These are phyloP conservation scores for Solanum sitiens DNA, from an alignment of 257 asterid genomes.

Conservation along the genomic window DNA sequence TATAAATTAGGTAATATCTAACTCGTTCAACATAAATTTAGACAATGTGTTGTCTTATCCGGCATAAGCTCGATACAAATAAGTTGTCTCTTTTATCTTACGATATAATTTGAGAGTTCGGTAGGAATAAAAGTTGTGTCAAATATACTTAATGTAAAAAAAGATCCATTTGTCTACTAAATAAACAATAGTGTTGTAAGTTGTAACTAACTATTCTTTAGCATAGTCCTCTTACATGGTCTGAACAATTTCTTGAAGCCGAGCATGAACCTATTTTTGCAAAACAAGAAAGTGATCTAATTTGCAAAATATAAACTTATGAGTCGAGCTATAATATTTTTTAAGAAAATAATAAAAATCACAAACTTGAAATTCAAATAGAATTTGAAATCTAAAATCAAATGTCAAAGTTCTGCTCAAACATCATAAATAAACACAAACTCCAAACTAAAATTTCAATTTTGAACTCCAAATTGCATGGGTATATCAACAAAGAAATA, in stretches of 20 bases:
- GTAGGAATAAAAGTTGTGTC: neutral
- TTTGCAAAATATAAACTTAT: too few species aligned
- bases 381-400: neutral
- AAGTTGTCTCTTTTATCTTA: neutral
- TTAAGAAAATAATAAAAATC: neutral
- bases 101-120: neutral
- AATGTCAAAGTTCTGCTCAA: neutral
- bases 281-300: too few species aligned
- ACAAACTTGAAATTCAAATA: neutral
- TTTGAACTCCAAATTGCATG: neutral
- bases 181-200: neutral
- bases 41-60: neutral
- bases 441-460: neutral
- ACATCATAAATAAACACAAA: neutral
- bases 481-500: neutral
- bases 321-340: too few species aligned
- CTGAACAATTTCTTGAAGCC: too few species aligned
- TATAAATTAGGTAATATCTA: neutral
- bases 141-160: too few species aligned
- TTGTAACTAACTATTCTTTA: neutral
- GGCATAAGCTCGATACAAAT: neutral
- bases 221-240: too few species aligned
- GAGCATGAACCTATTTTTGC: too few species aligned
- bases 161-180: neutral
- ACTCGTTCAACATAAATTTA: neutral